A percentile compares a stretch with the other conserved stretches of the same genome.
Conservation (phyloP, 768 basidiomycete genomes). For the Rhizopogon vulgaris region DNA sequence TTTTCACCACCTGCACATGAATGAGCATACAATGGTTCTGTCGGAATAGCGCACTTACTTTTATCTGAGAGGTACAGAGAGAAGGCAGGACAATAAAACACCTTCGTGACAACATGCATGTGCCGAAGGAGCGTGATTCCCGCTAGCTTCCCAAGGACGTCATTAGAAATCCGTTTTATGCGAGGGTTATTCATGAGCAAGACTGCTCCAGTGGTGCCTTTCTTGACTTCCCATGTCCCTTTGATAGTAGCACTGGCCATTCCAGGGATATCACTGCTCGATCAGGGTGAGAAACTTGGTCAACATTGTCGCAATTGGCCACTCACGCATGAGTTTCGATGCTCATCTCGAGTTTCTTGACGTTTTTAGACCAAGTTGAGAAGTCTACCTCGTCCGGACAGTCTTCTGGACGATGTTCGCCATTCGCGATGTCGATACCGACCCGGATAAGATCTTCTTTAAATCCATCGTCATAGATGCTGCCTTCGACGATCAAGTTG, state of each 20-base stretch:
- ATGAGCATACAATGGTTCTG: neutral
- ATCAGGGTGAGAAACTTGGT: neutral
- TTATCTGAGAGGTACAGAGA: neutral
- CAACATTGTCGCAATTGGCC: neutral
- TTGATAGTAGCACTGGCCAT: neutral
- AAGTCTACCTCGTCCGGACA: neutral
- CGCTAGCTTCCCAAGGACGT: neutral
- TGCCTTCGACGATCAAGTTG: neutral
- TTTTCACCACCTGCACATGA: neutral
- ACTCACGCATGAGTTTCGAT: neutral
- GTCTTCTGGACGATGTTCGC: neutral
- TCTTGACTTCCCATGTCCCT: neutral
- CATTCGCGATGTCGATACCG: neutral
- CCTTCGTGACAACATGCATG: neutral
- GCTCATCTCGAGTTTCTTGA: neutral
- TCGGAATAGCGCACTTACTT: neutral
- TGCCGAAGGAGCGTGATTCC: neutral
- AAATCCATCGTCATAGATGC: neutral
- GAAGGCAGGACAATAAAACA: neutral
- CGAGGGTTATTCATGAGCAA: neutral
- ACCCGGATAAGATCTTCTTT: neutral
- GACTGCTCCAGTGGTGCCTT: neutral
- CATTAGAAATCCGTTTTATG: neutral
- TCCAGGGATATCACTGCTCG: neutral
- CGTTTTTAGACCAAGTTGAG: neutral